Evolutionary conservation across 805 yeast species (phyloP), one percentile per base, ranked within the genome.

Genomic region (Schwanniomyces occidentalis): DNA sequence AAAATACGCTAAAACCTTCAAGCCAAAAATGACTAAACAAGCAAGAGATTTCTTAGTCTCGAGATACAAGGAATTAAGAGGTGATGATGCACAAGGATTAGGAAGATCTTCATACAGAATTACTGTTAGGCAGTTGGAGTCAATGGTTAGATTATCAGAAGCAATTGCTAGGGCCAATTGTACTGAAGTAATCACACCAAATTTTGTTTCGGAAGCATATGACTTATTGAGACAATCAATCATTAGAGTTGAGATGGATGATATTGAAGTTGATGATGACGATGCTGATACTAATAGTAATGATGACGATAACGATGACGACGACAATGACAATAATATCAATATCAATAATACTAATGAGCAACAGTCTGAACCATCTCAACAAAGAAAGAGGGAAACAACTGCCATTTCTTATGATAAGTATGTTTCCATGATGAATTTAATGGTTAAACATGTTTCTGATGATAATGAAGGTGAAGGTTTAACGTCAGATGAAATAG

Each of bases 121-220:
- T 50, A 93, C 99, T 0, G 99, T 93, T 22, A 85, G 99, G 71
- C 99, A 93, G 58, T 73, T 93, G 52, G 99, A 91, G 64, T 83
- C 93, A 34, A 78, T 90, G 89, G 83, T 93, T 46, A 77, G 99
- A 55, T 72, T 93, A 40, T 81, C 93, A 3, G 99, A 93, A 58
- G 98, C 96, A 1, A 90, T 93, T 61, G 98, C 99, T 1, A 75
- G 96, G 46, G 97, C 98, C 17, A 93, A 91, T 61, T 90, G 98
- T 63, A 85, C 90, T 13, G 93, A 86, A 44, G 89, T 80, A 43
- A 82, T 89, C 35, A 80, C 91, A 0, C 86, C 91, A 6, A 73
- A 74, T 22, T 86, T 88, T 58, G 98, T 91, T 28, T 84, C 90
- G 3, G 98, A 93, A 56, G 99, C 99, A 0, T 89, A 85, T 58